phyloP scores from a whole-genome alignment of 257 asterid genomes.

The Solanum rostratum region DNA sequence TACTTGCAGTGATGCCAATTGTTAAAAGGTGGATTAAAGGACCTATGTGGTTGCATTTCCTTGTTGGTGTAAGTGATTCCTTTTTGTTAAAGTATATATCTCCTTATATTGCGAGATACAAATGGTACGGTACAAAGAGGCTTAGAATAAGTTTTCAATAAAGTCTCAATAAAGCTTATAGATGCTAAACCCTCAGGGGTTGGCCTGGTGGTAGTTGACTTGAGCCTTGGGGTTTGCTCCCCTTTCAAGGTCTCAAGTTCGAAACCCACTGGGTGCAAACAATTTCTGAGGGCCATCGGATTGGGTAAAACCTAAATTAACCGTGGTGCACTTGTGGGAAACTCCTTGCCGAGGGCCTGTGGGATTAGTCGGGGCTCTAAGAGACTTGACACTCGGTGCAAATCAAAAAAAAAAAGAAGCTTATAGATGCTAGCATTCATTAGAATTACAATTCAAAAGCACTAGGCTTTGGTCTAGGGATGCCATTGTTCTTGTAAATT shows the following conservation, averaged over 20 bases:
- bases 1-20: constrained; percentile 68
- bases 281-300: no score
- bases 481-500: not conserved
- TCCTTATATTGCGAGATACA: not conserved
- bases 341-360: no score
- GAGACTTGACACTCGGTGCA: no score
- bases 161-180: not conserved
- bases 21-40: constrained; percentile 73
- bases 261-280: no score
- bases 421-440: not conserved
- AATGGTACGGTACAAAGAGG: not conserved
- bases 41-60: constrained; percentile 88
- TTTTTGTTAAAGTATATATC: not conserved
- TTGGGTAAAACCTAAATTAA: no score
- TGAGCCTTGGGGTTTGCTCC: no score
- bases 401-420: no score
- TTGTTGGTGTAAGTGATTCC: constrained; percentile 62
- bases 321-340: no score
- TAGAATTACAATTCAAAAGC: not conserved
- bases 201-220: no score
- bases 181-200: no score
- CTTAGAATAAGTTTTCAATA: not conserved
- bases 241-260: no score
- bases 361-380: no score
- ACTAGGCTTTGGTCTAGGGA: not conserved